Conservation (phyloP, 495 filamentous ascomycete species). For the Patellaria atrata region DNA sequence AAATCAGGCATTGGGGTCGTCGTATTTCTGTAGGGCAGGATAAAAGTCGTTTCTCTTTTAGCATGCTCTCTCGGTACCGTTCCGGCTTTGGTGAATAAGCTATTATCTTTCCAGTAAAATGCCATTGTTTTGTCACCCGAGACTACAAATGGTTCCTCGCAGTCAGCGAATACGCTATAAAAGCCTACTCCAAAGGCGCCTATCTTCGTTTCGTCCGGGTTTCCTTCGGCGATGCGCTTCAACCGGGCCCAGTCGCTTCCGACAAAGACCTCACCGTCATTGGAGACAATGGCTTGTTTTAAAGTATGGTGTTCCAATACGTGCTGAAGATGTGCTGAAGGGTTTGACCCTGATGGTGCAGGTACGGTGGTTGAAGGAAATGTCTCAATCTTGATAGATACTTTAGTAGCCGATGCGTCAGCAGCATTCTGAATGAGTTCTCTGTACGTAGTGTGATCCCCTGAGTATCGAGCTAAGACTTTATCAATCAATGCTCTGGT, state of each 20-base stretch:
- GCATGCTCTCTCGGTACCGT: conserved; percentile 46
- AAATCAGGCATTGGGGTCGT: conserved; percentile 74
- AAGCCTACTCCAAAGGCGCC: conserved; percentile 98
- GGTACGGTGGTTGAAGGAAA: conserved; percentile 64
- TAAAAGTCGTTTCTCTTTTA: conserved; percentile 66
- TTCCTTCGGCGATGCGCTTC: conserved; percentile 95
- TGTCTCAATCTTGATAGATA: conserved; percentile 83
- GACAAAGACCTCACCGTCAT: conserved; percentile 74
- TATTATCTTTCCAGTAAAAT: conserved; percentile 97
- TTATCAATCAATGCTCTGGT: conserved; percentile 95
- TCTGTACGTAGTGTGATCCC: conserved; percentile 73
- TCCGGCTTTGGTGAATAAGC: conserved; percentile 73
- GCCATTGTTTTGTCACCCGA: conserved; percentile 88
- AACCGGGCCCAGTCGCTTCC: conserved; percentile 82
- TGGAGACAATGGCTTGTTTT: conserved; percentile 68
- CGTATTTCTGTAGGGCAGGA: conserved; percentile 80
- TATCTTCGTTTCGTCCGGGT: conserved; percentile 97
- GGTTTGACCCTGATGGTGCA: conserved; percentile 49
- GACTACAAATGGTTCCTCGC: conserved; percentile 89
- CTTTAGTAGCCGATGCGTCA: conserved; percentile 79
- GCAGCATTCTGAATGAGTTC: conserved; percentile 98
- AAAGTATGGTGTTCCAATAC: conserved; percentile 70
- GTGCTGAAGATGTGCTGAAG: conserved; percentile 63
- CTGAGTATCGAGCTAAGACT: conserved; percentile 85
- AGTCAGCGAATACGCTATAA: conserved; percentile 97